phyloP scores from a whole-genome alignment of 2,329 filamentous ascomycete species.

The Claviceps spartinae region DNA sequence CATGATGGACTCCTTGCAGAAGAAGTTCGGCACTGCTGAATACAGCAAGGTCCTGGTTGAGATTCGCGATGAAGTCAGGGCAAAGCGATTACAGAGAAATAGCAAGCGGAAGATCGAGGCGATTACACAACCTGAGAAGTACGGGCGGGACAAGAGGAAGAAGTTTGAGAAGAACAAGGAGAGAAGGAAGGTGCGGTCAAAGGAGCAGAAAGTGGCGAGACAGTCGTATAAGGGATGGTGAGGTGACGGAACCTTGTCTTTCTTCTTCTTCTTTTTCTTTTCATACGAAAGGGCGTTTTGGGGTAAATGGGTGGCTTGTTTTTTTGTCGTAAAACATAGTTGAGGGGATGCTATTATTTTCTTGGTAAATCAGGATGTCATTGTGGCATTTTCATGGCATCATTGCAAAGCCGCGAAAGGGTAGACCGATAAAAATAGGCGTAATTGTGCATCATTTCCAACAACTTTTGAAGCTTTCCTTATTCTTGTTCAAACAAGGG shows the following conservation, averaged over 20 bases:
- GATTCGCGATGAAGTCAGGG: conserved; percentile 60
- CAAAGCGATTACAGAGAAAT: conserved; percentile 58
- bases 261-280: conserved; percentile 7
- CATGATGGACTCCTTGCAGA: conserved; percentile 69
- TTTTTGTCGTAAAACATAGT: background rate
- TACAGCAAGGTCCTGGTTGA: conserved; percentile 64
- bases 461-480: background rate
- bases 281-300: background rate
- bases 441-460: background rate
- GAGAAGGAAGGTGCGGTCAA: conserved; percentile 63
- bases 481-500: background rate
- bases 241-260: background rate
- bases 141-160: conserved; percentile 66
- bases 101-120: conserved; percentile 84
- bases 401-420: background rate
- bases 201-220: conserved; percentile 57
- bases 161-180: conserved; percentile 76
- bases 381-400: background rate
- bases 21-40: conserved; percentile 65
- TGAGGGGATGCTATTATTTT: background rate
- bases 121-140: conserved; percentile 66
- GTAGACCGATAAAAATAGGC: background rate
- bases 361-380: background rate
- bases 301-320: background rate
- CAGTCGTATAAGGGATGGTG: conserved; percentile 49